phyloP scores from a whole-genome alignment of 805 yeast species.

The Lipomyces lipofer region DNA sequence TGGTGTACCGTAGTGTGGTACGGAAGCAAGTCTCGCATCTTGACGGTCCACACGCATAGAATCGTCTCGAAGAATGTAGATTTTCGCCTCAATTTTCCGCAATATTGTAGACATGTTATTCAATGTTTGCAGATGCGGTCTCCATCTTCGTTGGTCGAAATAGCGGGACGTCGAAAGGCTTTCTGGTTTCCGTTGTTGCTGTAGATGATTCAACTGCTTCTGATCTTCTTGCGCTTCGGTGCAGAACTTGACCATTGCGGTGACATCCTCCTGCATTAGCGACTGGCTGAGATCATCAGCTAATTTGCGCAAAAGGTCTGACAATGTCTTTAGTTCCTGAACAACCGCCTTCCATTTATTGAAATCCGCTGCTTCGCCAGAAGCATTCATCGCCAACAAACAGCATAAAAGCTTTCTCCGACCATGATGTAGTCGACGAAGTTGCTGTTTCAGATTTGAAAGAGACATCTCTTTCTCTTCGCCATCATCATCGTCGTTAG shows the following conservation, averaged over 20 bases:
- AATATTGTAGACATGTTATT: slow-evolving; percentile 24
- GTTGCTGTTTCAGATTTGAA: slow-evolving; percentile 20
- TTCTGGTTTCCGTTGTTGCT: neutral
- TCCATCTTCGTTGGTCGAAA: slow-evolving; percentile 8
- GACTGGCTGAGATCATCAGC: slow-evolving; percentile 13
- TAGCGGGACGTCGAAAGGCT: neutral
- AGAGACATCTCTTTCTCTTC: slow-evolving; percentile 14
- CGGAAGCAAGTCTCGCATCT: slow-evolving; percentile 1
- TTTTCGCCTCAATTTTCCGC: slow-evolving; percentile 30
- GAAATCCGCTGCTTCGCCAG: slow-evolving; percentile 24
- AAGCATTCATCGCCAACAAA: slow-evolving; percentile 30
- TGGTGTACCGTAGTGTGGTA: neutral
- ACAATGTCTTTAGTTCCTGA: slow-evolving; percentile 20
- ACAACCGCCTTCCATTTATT: slow-evolving; percentile 22
- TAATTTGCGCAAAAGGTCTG: slow-evolving; percentile 22
- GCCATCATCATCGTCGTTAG: neutral
- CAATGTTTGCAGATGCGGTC: slow-evolving; percentile 20
- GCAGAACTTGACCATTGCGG: slow-evolving; percentile 13
- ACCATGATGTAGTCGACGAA: slow-evolving; percentile 23
- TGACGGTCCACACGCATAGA: slow-evolving; percentile 14
- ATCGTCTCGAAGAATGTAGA: slow-evolving; percentile 28
- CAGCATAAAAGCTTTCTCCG: slow-evolving; percentile 32
- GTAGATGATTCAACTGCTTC: slow-evolving; percentile 1
- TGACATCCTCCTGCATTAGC: slow-evolving; percentile 9
- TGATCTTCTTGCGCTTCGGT: slow-evolving; percentile 4